Base-by-base conservation (phyloP, 73 alveolate species). In the Blepharisma stoltei region DNA sequence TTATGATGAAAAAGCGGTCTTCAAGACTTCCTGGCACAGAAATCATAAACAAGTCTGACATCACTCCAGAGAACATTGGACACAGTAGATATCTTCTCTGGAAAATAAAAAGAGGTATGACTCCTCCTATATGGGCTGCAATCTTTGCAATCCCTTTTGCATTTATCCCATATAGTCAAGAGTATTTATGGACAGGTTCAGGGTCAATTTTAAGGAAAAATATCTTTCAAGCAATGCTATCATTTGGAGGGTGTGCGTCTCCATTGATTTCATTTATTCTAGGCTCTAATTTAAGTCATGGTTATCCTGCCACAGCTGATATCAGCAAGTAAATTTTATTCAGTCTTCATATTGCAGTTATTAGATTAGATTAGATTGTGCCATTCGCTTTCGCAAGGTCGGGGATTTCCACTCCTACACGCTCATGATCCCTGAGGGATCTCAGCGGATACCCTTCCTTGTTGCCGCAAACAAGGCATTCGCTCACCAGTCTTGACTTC, bases 71-170 rank as follows among this genome's bases (percentile, higher is more conserved):
- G 23, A 20, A 52, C n/a, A 52, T 52, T 20, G 66, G 66, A 20
- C n/a, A 14, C 27, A 52, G 5, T 11, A 52, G 4, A 52, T 11
- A 52, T 4, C 23, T 11, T 11, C n/a, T 52, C n/a, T 52, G 66
- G 66, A 52, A 11, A 52, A 52, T 52, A 11, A 52, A 52, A 20
- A 52, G 23, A 52, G 23, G n/a, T 20, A 52, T 52, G 66, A 52
- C n/a, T 20, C 66, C 66, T 0, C 66, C 66, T 14, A 4, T 52
- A 11, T 52, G 23, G n/a, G 66, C 66, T 4, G 23, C 66, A 2
- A 14, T 52, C 0, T 52, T 52, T 20, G n/a, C 66, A 52, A 52
- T 52, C n/a, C 66, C 66, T 52, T 52, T 52, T 14, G 66, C 66
- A 11, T 20, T 52, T 52, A 52, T 52, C 66, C 66, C 66, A 14